Conservation (phyloP, 108 stramenopile genomes). For the Parmales sp. region DNA sequence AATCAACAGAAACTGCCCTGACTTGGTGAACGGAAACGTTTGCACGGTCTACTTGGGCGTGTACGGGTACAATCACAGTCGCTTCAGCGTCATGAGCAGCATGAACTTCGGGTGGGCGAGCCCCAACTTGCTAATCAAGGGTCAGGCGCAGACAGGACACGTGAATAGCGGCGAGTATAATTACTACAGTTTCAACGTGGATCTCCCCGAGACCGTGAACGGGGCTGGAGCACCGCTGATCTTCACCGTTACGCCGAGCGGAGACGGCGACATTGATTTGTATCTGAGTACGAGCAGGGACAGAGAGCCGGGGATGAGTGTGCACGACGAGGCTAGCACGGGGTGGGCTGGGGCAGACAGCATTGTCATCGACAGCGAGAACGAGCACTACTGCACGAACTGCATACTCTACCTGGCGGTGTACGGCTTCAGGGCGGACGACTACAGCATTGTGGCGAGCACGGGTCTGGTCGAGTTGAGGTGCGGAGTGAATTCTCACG, state of each 20-base stretch:
- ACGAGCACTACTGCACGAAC: conserved; percentile 16
- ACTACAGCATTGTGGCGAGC: conserved; percentile 13
- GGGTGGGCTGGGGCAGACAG: conserved; percentile 6
- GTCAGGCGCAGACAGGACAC: conserved; percentile 9
- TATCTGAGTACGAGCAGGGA: conserved; percentile 11
- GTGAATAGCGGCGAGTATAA: conserved; percentile 3
- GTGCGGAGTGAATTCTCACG: neutral
- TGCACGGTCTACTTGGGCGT: conserved; percentile 22
- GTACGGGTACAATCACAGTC: conserved; percentile 15
- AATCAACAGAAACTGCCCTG: neutral
- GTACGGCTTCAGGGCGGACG: conserved; percentile 11
- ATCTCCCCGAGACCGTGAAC: neutral
- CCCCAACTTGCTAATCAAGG: conserved; percentile 8
- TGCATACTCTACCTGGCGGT: conserved; percentile 19
- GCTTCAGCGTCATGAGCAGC: conserved; percentile 9
- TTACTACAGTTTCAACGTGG: conserved; percentile 12
- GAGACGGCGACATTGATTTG: conserved; percentile 12
- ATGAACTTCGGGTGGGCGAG: neutral
- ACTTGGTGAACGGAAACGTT: no score
- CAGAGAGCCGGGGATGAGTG: conserved; percentile 10
- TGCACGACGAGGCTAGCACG: neutral
- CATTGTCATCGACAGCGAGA: neutral
- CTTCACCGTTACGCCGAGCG: neutral
- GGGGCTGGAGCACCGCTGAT: neutral
- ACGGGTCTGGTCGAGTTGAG: neutral